These are phyloP conservation scores for Aureobasidium subglaciale DNA, from an alignment of 2,329 filamentous ascomycete genomes.

Conservation along the genomic window DNA sequence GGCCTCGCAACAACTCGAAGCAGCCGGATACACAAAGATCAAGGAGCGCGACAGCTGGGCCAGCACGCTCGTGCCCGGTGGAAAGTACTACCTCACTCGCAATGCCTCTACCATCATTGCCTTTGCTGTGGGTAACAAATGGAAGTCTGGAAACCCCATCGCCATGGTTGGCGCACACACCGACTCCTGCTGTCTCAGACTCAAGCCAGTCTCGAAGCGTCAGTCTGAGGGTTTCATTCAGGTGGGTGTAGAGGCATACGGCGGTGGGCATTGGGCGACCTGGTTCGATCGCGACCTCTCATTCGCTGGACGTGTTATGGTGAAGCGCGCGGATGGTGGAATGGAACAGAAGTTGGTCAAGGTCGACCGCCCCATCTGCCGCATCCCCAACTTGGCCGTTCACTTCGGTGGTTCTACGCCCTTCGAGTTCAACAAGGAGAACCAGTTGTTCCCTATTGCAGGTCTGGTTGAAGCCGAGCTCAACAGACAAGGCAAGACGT, in stretches of 20 bases:
- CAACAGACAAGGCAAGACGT: conserved; percentile 60
- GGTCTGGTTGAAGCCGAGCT: conserved; percentile 83
- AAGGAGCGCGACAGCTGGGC: conserved; percentile 88
- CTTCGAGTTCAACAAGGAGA: conserved; percentile 96
- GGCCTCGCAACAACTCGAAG: conserved; percentile 65
- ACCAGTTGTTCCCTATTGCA: conserved; percentile 86
- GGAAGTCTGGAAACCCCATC: conserved; percentile 85
- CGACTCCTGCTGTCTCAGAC: conserved; percentile 81
- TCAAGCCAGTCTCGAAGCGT: conserved; percentile 94
- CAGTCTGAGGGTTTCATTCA: conserved; percentile 80
- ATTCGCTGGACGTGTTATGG: conserved; percentile 81
- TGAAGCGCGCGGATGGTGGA: conserved; percentile 61
- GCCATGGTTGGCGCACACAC: conserved; percentile 94
- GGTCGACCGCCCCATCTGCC: conserved; percentile 80
- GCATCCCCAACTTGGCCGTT: conserved; percentile 89
- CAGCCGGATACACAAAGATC: conserved; percentile 80
- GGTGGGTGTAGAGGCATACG: conserved; percentile 93
- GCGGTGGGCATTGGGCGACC: conserved; percentile 93
- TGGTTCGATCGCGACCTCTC: conserved; percentile 96
- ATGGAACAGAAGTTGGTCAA: conserved; percentile 83
- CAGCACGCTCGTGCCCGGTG: conserved; percentile 69
- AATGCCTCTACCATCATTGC: conserved; percentile 89
- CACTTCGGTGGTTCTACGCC: conserved; percentile 80
- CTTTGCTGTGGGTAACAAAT: conserved; percentile 84
- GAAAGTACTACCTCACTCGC: conserved; percentile 93